These are phyloP conservation scores for Phytopythium mirpurense DNA, from an alignment of 352 stramenopile species.

Conservation along the genomic window DNA sequence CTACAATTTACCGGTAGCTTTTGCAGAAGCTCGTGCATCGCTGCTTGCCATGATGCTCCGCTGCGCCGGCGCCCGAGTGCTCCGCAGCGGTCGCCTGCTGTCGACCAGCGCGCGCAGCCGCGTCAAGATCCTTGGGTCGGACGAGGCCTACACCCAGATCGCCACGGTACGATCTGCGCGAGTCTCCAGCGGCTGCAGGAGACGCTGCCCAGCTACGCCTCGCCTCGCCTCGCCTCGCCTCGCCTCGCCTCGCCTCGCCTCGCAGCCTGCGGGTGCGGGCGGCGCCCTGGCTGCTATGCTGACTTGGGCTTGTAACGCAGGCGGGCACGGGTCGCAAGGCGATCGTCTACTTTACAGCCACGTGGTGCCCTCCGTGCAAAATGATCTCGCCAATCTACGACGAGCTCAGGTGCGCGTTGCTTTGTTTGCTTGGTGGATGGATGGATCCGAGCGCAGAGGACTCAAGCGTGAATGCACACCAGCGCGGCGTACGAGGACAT, in stretches of 20 bases:
- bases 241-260: too few relatives aligned
- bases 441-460: background rate
- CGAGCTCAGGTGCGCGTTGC: slow-evolving; percentile 56
- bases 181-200: too few relatives aligned
- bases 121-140: slow-evolving; percentile 69
- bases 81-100: slow-evolving; percentile 19
- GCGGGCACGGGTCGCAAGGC: slow-evolving; percentile 57
- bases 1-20: too few relatives aligned
- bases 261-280: too few relatives aligned
- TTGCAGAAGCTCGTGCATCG: too few relatives aligned
- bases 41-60: slow-evolving; percentile 20
- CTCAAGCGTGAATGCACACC: background rate
- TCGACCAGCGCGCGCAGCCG: slow-evolving; percentile 43
- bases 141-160: slow-evolving; percentile 71
- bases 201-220: too few relatives aligned
- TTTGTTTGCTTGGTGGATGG: background rate
- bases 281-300: too few relatives aligned
- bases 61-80: slow-evolving; percentile 16
- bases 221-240: too few relatives aligned
- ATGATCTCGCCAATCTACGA: slow-evolving; percentile 88
- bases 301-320: slow-evolving; percentile 24
- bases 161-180: slow-evolving; percentile 28
- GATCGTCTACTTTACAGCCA: slow-evolving; percentile 88
- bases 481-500: slow-evolving; percentile 61
- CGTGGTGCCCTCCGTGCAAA: slow-evolving; percentile 90